Conservation (phyloP, 441 rosid genomes). For the Flueggea neowawraea region DNA sequence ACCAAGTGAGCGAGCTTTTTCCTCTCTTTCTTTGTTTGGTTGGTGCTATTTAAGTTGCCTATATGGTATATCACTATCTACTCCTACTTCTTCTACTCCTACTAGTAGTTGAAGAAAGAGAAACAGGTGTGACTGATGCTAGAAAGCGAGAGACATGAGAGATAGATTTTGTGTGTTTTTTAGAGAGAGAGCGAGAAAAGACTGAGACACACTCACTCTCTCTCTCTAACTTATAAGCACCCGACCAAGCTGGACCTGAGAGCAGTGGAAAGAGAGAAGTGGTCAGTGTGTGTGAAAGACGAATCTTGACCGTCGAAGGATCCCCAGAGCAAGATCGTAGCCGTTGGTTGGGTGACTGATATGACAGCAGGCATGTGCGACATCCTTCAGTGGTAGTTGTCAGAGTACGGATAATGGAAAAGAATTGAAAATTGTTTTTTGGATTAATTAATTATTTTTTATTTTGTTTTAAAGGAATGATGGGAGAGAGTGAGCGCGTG, state of each 20-base stretch:
- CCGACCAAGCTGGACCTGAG: constrained; percentile 37
- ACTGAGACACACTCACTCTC: neutral
- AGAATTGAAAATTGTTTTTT: neutral
- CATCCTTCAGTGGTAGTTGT: constrained; percentile 42
- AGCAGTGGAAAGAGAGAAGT: constrained; percentile 22
- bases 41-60: too few species aligned
- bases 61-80: too few species aligned
- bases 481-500: too few species aligned
- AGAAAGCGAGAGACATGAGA: neutral
- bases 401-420: constrained; percentile 39
- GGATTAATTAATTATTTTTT: neutral
- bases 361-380: constrained; percentile 51
- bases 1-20: neutral
- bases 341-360: constrained; percentile 27
- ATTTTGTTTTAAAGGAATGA: too few species aligned
- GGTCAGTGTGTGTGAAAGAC: constrained; percentile 2
- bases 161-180: too few species aligned
- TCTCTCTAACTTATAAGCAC: constrained; percentile 16
- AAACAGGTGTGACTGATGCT: neutral
- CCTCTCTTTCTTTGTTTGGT: too few species aligned
- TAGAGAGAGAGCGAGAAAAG: neutral
- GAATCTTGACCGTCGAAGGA: constrained; percentile 26
- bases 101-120: neutral
- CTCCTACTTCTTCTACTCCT: too few species aligned
- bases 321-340: constrained; percentile 26